A percentile compares a stretch with the other conserved stretches of the same genome.
Evolutionary conservation across 352 stramenopile genomes (phyloP).

Genomic region (Phytophthora niederhauseri): DNA sequence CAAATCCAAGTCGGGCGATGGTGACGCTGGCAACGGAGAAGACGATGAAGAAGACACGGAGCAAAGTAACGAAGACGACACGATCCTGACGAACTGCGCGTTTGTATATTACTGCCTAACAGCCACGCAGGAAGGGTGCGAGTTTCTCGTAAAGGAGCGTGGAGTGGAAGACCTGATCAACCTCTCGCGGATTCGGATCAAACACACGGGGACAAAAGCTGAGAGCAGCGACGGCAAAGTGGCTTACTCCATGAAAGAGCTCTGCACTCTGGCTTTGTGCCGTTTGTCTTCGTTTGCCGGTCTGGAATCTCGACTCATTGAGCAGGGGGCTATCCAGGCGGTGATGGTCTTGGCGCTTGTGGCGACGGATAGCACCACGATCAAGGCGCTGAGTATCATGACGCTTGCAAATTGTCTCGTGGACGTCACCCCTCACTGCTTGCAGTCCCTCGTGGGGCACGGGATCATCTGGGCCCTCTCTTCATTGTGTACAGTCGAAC

Average conservation of each 20-base stretch:
- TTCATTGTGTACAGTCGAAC: slow-evolving; percentile 69
- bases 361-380: slow-evolving; percentile 58
- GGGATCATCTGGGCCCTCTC: slow-evolving; percentile 79
- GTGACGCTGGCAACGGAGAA: slow-evolving; percentile 10
- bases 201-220: slow-evolving; percentile 22
- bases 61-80: slow-evolving; percentile 36
- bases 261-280: slow-evolving; percentile 74
- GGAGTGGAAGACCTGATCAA: slow-evolving; percentile 76
- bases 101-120: slow-evolving; percentile 75
- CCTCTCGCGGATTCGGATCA: slow-evolving; percentile 55
- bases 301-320: slow-evolving; percentile 66
- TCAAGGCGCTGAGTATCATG: slow-evolving; percentile 80
- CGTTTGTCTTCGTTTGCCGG: slow-evolving; percentile 70
- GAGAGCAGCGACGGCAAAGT: slow-evolving; percentile 7
- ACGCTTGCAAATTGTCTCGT: slow-evolving; percentile 80
- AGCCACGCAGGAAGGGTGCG: slow-evolving; percentile 66
- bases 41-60: slow-evolving; percentile 27
- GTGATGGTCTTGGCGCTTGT: slow-evolving; percentile 79
- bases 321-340: slow-evolving; percentile 73
- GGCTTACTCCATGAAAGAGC: slow-evolving; percentile 57
- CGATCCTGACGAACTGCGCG: slow-evolving; percentile 71
- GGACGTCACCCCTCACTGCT: slow-evolving; percentile 57
- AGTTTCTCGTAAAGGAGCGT: slow-evolving; percentile 74
- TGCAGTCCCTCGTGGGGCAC: slow-evolving; percentile 69
- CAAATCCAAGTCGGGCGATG: slow-evolving; percentile 12